Base-by-base conservation (phyloP, 352 stramenopile species). In the Phytopythium litorale region DNA sequence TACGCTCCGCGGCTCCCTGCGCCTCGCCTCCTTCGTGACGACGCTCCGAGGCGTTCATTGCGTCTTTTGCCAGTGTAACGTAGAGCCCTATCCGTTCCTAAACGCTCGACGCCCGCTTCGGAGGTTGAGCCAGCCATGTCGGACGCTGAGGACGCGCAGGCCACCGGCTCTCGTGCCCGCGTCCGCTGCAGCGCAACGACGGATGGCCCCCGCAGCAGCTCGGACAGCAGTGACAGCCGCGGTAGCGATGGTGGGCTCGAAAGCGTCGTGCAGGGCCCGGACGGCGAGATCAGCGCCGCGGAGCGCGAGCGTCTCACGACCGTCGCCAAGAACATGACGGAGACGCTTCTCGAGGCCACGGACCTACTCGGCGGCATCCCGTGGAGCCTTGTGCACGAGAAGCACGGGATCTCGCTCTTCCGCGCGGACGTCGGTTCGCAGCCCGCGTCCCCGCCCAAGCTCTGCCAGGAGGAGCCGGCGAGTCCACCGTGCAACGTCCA, bases 401-500 rank as follows among this genome's bases (percentile, higher is more conserved):
- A 90, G 62, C 80, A 91, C 70, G 84, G 84, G 62, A 84, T 93
- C 63, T 91, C 81, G 61, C 85, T 95, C 61, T 92, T 91, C 64
- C 83, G 81, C 35, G 81, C 84, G 15, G 82, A 93, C 21, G 61
- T 78, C 12, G 58, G 65, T 38, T 68, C 74, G 50, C 75, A 77
- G 25, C 66, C 71, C 33, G 68, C 79, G 15, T 81, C 30, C 3
- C 30, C 51, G 33, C 53, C 18, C 23, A 35, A 37, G 0, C 46
- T 40, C 9, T 11, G 35, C 9, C 46, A 32, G 23, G 7, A 52
- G 11, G 51, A 73, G 12, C 63, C 56, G 33, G 77, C 72, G 50
- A 81, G 86, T 32, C 73, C 86, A 42, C 84, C 84, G 7, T 93
- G 84, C 71, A 95, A 95, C 54, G 84, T 95, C n/a, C 87, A 95